Evolutionary conservation across 148 eudicot genomes (phyloP).

Genomic region (Silene conica): DNA sequence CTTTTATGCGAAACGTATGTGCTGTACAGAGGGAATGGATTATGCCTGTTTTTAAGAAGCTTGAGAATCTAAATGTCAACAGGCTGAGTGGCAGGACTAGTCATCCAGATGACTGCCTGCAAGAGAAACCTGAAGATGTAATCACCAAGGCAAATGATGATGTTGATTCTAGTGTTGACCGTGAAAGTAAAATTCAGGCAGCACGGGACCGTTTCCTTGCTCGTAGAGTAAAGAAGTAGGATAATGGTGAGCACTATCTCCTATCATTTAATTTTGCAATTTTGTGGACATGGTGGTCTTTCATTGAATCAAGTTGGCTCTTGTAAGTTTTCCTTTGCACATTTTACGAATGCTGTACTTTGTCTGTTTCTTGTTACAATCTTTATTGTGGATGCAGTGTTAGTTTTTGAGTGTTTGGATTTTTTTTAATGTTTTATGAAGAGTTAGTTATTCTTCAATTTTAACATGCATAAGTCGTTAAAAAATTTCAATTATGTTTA

Average conservation of each 20-base stretch:
- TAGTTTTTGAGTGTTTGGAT: background rate
- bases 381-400: background rate
- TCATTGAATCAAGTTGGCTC: background rate
- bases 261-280: background rate
- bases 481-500: background rate
- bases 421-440: background rate
- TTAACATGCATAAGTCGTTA: background rate
- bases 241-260: background rate
- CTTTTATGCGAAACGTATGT: constrained; percentile 85
- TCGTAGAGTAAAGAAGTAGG: constrained; percentile 59
- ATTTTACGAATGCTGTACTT: background rate
- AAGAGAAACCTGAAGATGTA: constrained; percentile 26
- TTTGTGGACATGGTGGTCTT: background rate
- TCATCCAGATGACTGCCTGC: constrained; percentile 29
- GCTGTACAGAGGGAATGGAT: constrained; percentile 83
- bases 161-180: constrained; percentile 47
- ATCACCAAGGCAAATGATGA: constrained; percentile 29
- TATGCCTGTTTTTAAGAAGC: constrained; percentile 57
- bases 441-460: background rate
- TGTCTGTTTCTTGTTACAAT: background rate
- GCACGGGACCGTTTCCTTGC: constrained; percentile 94
- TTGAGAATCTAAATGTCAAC: constrained; percentile 55
- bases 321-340: background rate
- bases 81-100: constrained; percentile 75
- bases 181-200: constrained; percentile 62